Evolutionary conservation across 2,329 filamentous ascomycete genomes (phyloP), one percentile per base, ranked within the genome.

Genomic region (Trichoderma cornu-damae): DNA sequence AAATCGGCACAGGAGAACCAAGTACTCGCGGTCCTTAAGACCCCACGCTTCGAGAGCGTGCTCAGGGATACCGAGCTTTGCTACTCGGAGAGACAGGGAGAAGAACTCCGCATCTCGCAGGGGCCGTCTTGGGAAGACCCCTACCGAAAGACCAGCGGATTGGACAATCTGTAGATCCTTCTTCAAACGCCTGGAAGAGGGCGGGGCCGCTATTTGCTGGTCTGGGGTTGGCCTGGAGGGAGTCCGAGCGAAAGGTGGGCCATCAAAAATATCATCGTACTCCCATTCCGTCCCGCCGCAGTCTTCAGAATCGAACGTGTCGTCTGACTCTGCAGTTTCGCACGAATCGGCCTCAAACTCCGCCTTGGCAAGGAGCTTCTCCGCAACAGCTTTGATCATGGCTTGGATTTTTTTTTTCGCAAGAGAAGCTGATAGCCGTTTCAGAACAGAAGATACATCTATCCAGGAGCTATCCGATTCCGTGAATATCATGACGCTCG

Each of bases 21-120:
- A 70, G 65, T 93, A 92, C 32, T 91, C 86, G 0, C 77, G 71
- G 0, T 77, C 72, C 12, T 80, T 72, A 9, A 96, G 69, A 59
- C 86, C 80, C 91, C 91, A 96, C 1, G 90, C 88, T 65, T 87
- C 79, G 70, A 90, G 81, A 0, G 84, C 85, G 65, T 92, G 88
- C 35, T 86, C 79, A 0, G 89, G 87, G 11, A 96, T 81, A 0
- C 81, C 84, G 1, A 96, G 79, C 63, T 87, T 88, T 3, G 79
- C 75, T 28, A 89, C 81, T 3, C 83, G 84, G 28, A 88, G 80
- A 0, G 90, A 90, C 2, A 94, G 70, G 4, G 83, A 84, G 16
- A 94, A 69, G 3, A 80, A 75, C 1, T 59, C 59, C 7, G 63
- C 59, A 73, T 78, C 9, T 73, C 77, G 69, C 1, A 63, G 52